These are phyloP conservation scores for Mucor velutinosus DNA, from an alignment of 371 early-diverging fungal species.

Conservation along the genomic window DNA sequence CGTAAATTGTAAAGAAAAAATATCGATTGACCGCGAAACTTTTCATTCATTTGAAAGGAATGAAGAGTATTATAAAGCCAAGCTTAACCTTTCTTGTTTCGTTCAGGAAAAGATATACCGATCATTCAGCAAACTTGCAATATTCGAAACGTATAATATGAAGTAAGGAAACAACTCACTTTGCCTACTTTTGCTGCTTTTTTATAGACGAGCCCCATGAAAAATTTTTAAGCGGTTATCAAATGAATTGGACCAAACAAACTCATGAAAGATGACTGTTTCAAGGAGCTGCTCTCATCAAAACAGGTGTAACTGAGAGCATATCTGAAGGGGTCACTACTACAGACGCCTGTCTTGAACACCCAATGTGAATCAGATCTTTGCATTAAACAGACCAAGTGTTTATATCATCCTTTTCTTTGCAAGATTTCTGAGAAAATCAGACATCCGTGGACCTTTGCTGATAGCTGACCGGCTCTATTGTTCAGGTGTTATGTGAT, in stretches of 20 bases:
- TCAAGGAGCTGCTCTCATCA: not conserved
- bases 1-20: not conserved
- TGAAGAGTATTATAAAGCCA: conserved; percentile 25
- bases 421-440: too few species aligned
- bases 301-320: not conserved
- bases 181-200: not conserved
- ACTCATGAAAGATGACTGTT: not conserved
- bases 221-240: conserved; percentile 3
- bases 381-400: too few species aligned
- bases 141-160: conserved; percentile 23
- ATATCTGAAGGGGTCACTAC: too few species aligned
- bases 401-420: too few species aligned
- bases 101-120: conserved; percentile 37
- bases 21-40: conserved; percentile 34
- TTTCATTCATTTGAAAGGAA: conserved; percentile 4
- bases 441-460: too few species aligned
- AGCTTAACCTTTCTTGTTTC: conserved; percentile 26
- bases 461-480: too few species aligned
- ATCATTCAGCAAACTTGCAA: conserved; percentile 33
- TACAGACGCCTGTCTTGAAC: too few species aligned
- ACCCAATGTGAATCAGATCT: too few species aligned
- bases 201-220: conserved; percentile 7
- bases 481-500: too few species aligned
- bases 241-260: not conserved
- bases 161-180: conserved; percentile 7